phyloP scores from a whole-genome alignment of 1,139 yeast species.

The Wickerhamiella pararugosa region DNA sequence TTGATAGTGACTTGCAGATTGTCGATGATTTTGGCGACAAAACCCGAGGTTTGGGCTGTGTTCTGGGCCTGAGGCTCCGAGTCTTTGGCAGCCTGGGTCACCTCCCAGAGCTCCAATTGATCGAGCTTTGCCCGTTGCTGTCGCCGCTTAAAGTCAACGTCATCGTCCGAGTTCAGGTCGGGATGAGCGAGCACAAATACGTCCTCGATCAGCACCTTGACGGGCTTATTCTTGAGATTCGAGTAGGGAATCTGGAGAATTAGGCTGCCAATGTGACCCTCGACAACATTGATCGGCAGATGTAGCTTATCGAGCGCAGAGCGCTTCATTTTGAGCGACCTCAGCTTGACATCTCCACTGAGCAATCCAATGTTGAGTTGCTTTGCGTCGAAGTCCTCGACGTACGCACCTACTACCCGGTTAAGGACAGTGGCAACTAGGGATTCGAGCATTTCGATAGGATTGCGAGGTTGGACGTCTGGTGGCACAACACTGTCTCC shows the following conservation, averaged over 20 bases:
- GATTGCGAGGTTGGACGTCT: no score
- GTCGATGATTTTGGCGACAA: constrained; percentile 80
- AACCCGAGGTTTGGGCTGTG: constrained; percentile 74
- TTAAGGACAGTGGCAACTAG: constrained; percentile 39
- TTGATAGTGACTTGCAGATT: constrained; percentile 86
- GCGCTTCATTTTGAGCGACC: constrained; percentile 57
- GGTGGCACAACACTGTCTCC: no score
- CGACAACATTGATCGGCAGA: constrained; percentile 76
- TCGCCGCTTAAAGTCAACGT: constrained; percentile 51
- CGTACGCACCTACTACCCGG: constrained; percentile 42
- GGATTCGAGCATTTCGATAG: constrained; percentile 33
- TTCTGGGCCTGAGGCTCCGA: constrained; percentile 32
- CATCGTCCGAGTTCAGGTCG: constrained; percentile 37
- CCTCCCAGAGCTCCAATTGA: constrained; percentile 54
- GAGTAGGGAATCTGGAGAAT: constrained; percentile 96
- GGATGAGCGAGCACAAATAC: constrained; percentile 76
- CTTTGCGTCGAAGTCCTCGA: constrained; percentile 89
- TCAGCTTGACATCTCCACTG: constrained; percentile 90
- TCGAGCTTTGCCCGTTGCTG: constrained; percentile 53
- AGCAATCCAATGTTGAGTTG: constrained; percentile 92
- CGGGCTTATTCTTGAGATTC: constrained; percentile 83
- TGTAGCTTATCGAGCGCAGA: constrained; percentile 71
- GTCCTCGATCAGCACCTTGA: constrained; percentile 75
- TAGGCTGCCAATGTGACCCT: constrained; percentile 82
- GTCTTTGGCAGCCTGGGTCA: constrained; percentile 23